Percentiles rank a stretch among this genome's conserved stretches.
Conservation (phyloP, 441 rosid species). For the Cnidoscolus chayamansa region DNA sequence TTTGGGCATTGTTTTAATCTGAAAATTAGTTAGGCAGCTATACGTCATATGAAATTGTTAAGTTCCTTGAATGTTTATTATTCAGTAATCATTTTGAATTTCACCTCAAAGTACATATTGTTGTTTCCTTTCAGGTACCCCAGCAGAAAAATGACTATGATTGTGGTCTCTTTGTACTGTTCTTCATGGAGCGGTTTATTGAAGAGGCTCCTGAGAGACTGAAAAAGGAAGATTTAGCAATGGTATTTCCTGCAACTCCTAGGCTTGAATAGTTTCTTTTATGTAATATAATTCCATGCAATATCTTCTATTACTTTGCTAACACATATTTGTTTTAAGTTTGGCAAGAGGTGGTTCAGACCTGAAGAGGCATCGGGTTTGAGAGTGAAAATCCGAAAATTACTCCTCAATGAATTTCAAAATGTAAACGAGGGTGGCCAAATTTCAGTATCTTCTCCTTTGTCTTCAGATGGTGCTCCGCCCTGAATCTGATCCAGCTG, state of each 20-base stretch:
- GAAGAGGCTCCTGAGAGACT: conserved; percentile 86
- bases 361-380: conserved; percentile 85
- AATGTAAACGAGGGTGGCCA: conserved; percentile 21
- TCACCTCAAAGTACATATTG: neutral
- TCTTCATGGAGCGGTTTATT: conserved; percentile 80
- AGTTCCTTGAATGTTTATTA: neutral
- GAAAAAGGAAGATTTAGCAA: conserved; percentile 63
- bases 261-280: neutral
- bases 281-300: neutral
- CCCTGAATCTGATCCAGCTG: conserved; percentile 23
- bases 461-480: conserved; percentile 13
- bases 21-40: neutral
- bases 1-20: neutral
- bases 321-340: conserved; percentile 39
- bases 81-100: neutral
- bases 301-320: conserved; percentile 4
- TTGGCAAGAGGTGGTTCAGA: conserved; percentile 80
- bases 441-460: conserved; percentile 17
- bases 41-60: neutral
- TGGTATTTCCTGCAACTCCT: conserved; percentile 42
- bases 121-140: conserved; percentile 63
- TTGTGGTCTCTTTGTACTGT: conserved; percentile 91
- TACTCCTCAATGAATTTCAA: conserved; percentile 52
- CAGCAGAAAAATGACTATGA: conserved; percentile 91
- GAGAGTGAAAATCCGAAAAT: conserved; percentile 56